Percentiles rank a stretch among this genome's conserved stretches.
phyloP scores from a whole-genome alignment of 2,329 filamentous ascomycete species.

The Hypoxylon sp. region DNA sequence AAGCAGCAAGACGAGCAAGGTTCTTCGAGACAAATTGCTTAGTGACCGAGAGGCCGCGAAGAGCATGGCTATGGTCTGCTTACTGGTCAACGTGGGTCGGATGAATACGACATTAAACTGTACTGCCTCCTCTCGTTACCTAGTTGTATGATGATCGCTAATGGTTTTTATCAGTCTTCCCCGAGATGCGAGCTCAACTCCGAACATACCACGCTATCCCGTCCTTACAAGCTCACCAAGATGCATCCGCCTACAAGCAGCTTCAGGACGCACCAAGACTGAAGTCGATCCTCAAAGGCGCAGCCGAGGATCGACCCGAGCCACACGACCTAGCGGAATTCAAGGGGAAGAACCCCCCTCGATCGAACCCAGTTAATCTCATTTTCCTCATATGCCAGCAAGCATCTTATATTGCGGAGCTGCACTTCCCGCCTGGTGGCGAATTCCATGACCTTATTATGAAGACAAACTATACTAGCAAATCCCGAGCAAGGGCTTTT shows the following conservation, averaged over 20 bases:
- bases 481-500: conserved; percentile 87
- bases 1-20: conserved; percentile 99
- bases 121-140: conserved; percentile 63
- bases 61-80: conserved; percentile 99
- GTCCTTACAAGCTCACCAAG: conserved; percentile 93
- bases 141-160: conserved; percentile 21
- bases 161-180: conserved; percentile 76
- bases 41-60: conserved; percentile 93
- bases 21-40: conserved; percentile 94
- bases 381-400: conserved; percentile 95
- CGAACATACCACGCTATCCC: conserved; percentile 98
- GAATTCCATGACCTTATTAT: conserved; percentile 99
- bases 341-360: conserved; percentile 73
- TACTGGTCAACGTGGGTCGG: conserved; percentile 95
- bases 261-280: conserved; percentile 95
- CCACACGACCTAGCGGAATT: conserved; percentile 88
- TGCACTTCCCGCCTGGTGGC: conserved; percentile 86
- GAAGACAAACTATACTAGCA: conserved; percentile 85
- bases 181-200: conserved; percentile 97
- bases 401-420: conserved; percentile 90
- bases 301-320: conserved; percentile 89
- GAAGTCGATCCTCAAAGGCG: conserved; percentile 97
- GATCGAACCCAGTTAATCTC: conserved; percentile 96
- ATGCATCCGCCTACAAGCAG: conserved; percentile 97
- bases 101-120: conserved; percentile 99